A percentile compares a stretch with the other conserved stretches of the same genome.
Evolutionary conservation across 306 rosid genomes (phyloP).

Genomic region (Arachis stenosperma): DNA sequence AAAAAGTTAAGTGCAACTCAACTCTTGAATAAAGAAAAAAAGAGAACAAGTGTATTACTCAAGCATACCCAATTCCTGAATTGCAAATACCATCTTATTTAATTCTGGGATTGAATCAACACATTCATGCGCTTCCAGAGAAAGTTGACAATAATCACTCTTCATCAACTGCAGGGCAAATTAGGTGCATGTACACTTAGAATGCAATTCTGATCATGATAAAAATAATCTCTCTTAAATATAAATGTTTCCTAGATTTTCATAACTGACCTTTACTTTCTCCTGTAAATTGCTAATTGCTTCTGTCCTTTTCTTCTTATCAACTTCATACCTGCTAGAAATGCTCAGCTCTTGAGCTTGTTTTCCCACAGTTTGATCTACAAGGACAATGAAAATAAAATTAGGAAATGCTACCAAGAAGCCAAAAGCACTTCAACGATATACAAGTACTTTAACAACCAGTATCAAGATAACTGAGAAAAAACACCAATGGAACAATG

Average conservation of each 20-base stretch:
- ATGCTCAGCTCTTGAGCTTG: conserved; percentile 15
- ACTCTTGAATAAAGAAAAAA: not conserved
- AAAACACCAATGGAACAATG: too few relatives aligned
- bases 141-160: conserved; percentile 64
- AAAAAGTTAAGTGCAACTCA: conserved; percentile 26
- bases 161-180: conserved; percentile 72
- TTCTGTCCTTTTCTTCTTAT: conserved; percentile 67
- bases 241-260: conserved; percentile 13
- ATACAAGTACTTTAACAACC: not conserved
- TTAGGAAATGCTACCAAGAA: conserved; percentile 26
- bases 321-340: conserved; percentile 61
- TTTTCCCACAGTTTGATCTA: conserved; percentile 70
- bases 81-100: conserved; percentile 83
- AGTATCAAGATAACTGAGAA: too few relatives aligned
- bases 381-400: conserved; percentile 36
- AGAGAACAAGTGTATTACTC: not conserved
- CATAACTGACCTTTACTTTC: conserved; percentile 58
- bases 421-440: conserved; percentile 18
- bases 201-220: conserved; percentile 6
- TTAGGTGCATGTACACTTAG: conserved; percentile 15
- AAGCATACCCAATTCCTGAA: conserved; percentile 73
- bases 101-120: conserved; percentile 82
- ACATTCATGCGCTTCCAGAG: conserved; percentile 77
- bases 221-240: not conserved
- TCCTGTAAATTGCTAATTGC: conserved; percentile 62